Percentiles rank a stretch among this genome's conserved stretches.
These are phyloP conservation scores for Gossypium schwendimanii DNA, from an alignment of 441 rosid species.

Conservation along the genomic window DNA sequence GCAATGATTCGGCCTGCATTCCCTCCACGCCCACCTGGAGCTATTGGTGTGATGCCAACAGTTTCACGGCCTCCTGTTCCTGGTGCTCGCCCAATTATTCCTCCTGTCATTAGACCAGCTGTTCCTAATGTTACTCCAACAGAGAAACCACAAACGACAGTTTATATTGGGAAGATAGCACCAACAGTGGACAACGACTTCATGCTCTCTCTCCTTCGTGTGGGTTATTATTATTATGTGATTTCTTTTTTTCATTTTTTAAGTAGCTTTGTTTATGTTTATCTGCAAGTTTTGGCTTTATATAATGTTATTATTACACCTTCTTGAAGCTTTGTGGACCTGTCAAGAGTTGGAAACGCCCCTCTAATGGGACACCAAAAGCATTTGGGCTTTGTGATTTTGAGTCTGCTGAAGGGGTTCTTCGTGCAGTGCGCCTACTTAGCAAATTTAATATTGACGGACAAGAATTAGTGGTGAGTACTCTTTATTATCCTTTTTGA, in stretches of 20 bases:
- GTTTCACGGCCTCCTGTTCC: slow-evolving; percentile 60
- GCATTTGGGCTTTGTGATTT: slow-evolving; percentile 96
- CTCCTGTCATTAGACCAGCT: slow-evolving; percentile 67
- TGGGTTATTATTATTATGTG: not conserved
- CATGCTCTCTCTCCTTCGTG: slow-evolving; percentile 63
- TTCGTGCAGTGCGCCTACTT: slow-evolving; percentile 84
- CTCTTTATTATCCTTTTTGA: slow-evolving; percentile 5
- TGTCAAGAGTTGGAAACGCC: slow-evolving; percentile 89
- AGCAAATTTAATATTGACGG: slow-evolving; percentile 85
- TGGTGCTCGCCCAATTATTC: slow-evolving; percentile 68
- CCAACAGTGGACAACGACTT: slow-evolving; percentile 79
- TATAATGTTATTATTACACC: slow-evolving; percentile 13
- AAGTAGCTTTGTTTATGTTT: not conserved
- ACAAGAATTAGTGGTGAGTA: slow-evolving; percentile 81
- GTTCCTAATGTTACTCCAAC: slow-evolving; percentile 57
- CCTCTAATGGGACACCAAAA: slow-evolving; percentile 70
- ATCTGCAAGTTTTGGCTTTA: slow-evolving; percentile 10
- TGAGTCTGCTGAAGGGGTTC: slow-evolving; percentile 95
- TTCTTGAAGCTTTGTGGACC: slow-evolving; percentile 79
- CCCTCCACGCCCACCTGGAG: slow-evolving; percentile 81
- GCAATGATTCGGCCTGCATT: slow-evolving; percentile 69
- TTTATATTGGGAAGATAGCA: slow-evolving; percentile 94
- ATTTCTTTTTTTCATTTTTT: not conserved
- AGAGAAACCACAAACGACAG: slow-evolving; percentile 91
- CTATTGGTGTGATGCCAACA: slow-evolving; percentile 46